A percentile compares a stretch with the other conserved stretches of the same genome.
phyloP scores from a whole-genome alignment of 2,329 filamentous ascomycete genomes.

The Talaromyces marneffei region DNA sequence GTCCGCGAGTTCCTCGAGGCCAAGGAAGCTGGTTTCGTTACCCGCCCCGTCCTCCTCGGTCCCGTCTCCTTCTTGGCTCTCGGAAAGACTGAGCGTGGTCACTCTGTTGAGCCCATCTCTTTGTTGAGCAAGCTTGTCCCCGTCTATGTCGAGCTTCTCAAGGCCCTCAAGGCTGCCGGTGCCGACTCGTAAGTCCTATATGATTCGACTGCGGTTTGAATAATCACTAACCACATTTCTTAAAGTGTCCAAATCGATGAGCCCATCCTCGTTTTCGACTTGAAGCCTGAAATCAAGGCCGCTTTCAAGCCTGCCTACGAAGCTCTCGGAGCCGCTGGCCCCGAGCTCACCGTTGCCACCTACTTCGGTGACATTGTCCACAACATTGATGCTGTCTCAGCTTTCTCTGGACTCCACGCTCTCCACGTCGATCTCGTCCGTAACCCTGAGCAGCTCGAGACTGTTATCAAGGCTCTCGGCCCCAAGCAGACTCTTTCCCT shows the following conservation, averaged over 20 bases:
- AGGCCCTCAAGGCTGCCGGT: slow-evolving; percentile 91
- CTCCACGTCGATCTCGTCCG: slow-evolving; percentile 95
- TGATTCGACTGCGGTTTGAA: not conserved
- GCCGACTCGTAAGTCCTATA: slow-evolving; percentile 54
- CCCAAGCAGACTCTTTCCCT: slow-evolving; percentile 85
- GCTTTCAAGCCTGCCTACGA: slow-evolving; percentile 98
- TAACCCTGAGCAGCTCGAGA: slow-evolving; percentile 93
- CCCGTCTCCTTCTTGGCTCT: slow-evolving; percentile 97
- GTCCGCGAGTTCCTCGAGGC: slow-evolving; percentile 92
- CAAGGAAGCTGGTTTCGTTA: slow-evolving; percentile 90
- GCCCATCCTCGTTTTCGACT: slow-evolving; percentile 92
- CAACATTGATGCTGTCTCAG: slow-evolving; percentile 87
- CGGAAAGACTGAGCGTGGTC: slow-evolving; percentile 94
- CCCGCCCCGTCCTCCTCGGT: slow-evolving; percentile 89
- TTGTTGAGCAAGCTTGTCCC: slow-evolving; percentile 90
- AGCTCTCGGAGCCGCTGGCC: slow-evolving; percentile 70
- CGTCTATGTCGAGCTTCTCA: slow-evolving; percentile 87
- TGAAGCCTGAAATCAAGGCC: slow-evolving; percentile 82
- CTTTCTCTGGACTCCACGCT: slow-evolving; percentile 66
- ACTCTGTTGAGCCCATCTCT: slow-evolving; percentile 87
- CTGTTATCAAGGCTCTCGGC: slow-evolving; percentile 75
- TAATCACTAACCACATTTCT: not conserved
- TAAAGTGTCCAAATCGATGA: slow-evolving; percentile 91
- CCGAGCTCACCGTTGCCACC: slow-evolving; percentile 84
- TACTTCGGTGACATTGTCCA: slow-evolving; percentile 99